Base-by-base conservation (phyloP, 2,329 filamentous ascomycete genomes). In the Cryphonectria nitschkei region DNA sequence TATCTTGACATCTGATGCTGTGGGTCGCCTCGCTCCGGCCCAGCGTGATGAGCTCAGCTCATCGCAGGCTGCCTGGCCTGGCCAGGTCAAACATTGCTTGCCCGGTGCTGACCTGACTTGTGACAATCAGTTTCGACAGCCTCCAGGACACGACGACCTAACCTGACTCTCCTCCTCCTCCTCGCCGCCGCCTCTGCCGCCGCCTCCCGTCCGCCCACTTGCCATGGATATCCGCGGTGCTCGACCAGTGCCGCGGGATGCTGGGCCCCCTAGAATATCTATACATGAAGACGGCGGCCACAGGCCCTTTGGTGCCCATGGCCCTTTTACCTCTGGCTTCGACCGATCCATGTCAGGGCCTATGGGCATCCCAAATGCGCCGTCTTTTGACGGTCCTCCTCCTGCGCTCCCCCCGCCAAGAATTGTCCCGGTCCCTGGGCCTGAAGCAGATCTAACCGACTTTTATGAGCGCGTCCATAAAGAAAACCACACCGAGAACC, bases 381-480 rank as follows among this genome's bases (percentile, higher is more conserved):
- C 77, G 19, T 73, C 75, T 61, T 77, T 76, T 70, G 73, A 77
- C 71, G 76, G 79, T 73, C 81, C 78, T 2, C 84, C 84, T 72
- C 84, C 84, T 67, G 80, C 84, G 50, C 74, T 86, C 61, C 84
- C 84, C n/a, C 84, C 84, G n/a, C 84, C 84, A 6, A 79, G 79
- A 64, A 76, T 79, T 46, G 76, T 80, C 6, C 81, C 80, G 8
- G 78, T 81, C 52, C 75, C 77, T 52, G 81, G 81, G 7, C 78
- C 78, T 41, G 75, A 78, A 69, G 65, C 76, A 50, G 74, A 80
- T 54, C n/a, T 58, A 73, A 26, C 75, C 72, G 67, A 74, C 26
- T 73, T 68, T 62, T 75, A 72, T 62, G 74, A 73, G 32, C 65
- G 66, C 37, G 56, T 76, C 34, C 68, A 69, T 50, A 73, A 73